A percentile compares a stretch with the other conserved stretches of the same genome.
Evolutionary conservation across 768 basidiomycete genomes (phyloP).

Genomic region (Tephrocybe rancida): DNA sequence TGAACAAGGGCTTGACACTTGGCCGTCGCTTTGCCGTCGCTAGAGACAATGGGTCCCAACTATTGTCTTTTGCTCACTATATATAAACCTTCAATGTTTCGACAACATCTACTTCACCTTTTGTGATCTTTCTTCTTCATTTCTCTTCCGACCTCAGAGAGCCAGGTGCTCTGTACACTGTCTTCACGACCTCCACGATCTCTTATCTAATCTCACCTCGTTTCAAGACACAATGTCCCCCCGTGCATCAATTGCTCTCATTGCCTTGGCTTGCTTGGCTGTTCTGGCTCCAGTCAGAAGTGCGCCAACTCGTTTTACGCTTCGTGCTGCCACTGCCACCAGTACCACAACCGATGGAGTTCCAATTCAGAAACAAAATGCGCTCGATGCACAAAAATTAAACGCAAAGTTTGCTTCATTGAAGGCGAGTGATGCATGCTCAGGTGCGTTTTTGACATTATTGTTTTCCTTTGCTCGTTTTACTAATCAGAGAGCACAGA

Average conservation of each 20-base stretch:
- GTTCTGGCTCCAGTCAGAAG: constrained; percentile 32
- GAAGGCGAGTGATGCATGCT: constrained; percentile 47
- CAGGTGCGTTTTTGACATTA: constrained; percentile 30
- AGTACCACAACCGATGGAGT: constrained; percentile 4
- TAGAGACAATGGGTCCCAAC: constrained; percentile 11
- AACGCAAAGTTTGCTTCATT: constrained; percentile 51
- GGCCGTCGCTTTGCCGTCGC: background rate
- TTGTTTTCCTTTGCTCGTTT: constrained; percentile 3
- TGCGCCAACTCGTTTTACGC: constrained; percentile 31
- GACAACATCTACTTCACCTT: background rate
- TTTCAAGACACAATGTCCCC: constrained; percentile 10
- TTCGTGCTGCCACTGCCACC: constrained; percentile 26
- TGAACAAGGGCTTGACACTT: too few relatives aligned
- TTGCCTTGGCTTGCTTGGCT: constrained; percentile 23
- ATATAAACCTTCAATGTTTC: constrained; percentile 3
- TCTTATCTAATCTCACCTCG: constrained; percentile 2
- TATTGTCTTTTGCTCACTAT: constrained; percentile 18
- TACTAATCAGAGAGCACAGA: constrained; percentile 31
- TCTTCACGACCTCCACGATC: constrained; percentile 22
- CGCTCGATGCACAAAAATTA: constrained; percentile 48
- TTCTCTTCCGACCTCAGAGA: constrained; percentile 4
- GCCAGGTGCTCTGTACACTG: constrained; percentile 21
- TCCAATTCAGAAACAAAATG: constrained; percentile 39
- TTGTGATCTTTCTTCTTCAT: background rate
- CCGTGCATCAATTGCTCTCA: constrained; percentile 7